These are phyloP conservation scores for Micromonas commoda DNA, from an alignment of 139 green algal genomes.

Conservation along the genomic window DNA sequence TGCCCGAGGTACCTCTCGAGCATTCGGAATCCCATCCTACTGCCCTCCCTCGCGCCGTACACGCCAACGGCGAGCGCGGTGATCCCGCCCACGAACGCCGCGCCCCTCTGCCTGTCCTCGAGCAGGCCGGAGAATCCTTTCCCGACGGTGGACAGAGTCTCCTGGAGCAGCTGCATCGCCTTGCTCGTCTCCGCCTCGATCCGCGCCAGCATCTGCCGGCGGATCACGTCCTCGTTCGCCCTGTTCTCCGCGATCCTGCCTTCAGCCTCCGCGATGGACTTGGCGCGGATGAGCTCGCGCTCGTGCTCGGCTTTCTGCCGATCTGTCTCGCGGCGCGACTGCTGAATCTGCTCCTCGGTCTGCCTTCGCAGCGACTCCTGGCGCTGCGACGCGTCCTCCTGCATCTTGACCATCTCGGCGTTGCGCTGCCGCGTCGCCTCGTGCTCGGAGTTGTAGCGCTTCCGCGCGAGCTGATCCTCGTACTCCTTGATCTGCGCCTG, in stretches of 20 bases:
- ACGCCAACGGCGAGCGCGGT: constrained; percentile 76
- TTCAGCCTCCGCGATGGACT: constrained; percentile 87
- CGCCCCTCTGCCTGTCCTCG: constrained; percentile 71
- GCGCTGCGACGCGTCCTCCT: constrained; percentile 68
- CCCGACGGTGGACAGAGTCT: constrained; percentile 56
- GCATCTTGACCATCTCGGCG: constrained; percentile 77
- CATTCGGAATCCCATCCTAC: constrained; percentile 57
- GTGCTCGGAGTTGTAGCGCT: constrained; percentile 59
- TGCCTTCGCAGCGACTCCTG: constrained; percentile 57
- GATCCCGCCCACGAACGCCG: constrained; percentile 57
- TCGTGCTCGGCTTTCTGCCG: constrained; percentile 66
- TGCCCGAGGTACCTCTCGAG: constrained; percentile 42
- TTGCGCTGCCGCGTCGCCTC: constrained; percentile 73
- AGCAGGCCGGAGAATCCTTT: constrained; percentile 59
- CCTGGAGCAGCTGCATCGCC: constrained; percentile 78
- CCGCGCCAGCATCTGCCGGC: constrained; percentile 41
- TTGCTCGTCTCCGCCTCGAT: constrained; percentile 62
- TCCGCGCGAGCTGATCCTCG: constrained; percentile 50
- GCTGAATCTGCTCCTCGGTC: constrained; percentile 52
- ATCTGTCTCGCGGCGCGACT: constrained; percentile 71
- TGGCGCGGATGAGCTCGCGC: constrained; percentile 52
- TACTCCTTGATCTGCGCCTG: constrained; percentile 76
- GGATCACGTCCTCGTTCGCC: constrained; percentile 94
- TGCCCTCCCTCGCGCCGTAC: constrained; percentile 71
- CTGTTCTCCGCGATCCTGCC: constrained; percentile 69